These are phyloP conservation scores for Mollisiaceae sp. DNA, from an alignment of 2,329 filamentous ascomycete species.

Conservation along the genomic window DNA sequence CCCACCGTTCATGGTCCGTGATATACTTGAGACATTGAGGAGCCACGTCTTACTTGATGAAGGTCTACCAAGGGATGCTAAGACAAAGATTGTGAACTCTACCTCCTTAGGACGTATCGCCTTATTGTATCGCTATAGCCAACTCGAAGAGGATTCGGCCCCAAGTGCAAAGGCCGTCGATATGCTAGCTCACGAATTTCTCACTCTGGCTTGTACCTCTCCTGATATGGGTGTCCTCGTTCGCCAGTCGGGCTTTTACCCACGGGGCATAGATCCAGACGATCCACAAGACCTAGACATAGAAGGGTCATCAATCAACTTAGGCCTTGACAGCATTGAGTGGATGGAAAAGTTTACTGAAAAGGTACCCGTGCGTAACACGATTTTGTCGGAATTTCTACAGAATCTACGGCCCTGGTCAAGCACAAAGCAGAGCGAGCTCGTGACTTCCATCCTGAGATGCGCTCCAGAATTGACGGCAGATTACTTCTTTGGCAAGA, in stretches of 20 bases:
- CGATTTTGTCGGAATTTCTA: constrained; percentile 77
- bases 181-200: constrained; percentile 74
- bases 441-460: constrained; percentile 79
- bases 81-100: constrained; percentile 77
- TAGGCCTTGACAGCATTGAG: constrained; percentile 71
- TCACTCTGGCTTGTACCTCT: constrained; percentile 77
- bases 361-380: constrained; percentile 77
- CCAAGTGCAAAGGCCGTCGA: constrained; percentile 60
- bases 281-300: constrained; percentile 51
- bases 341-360: constrained; percentile 71
- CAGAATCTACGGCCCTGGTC: constrained; percentile 83
- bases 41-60: constrained; percentile 75
- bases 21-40: constrained; percentile 75
- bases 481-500: constrained; percentile 83
- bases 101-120: constrained; percentile 75
- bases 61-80: constrained; percentile 73
- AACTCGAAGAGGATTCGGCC: constrained; percentile 51
- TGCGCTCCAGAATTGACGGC: constrained; percentile 85
- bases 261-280: constrained; percentile 68
- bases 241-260: constrained; percentile 83
- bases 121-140: constrained; percentile 68
- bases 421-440: constrained; percentile 78
- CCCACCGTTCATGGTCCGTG: constrained; percentile 73
- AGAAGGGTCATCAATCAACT: constrained; percentile 57
- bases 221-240: constrained; percentile 75